phyloP scores from a whole-genome alignment of 163 green algal genomes.

The Trebouxia gelatinosa region DNA sequence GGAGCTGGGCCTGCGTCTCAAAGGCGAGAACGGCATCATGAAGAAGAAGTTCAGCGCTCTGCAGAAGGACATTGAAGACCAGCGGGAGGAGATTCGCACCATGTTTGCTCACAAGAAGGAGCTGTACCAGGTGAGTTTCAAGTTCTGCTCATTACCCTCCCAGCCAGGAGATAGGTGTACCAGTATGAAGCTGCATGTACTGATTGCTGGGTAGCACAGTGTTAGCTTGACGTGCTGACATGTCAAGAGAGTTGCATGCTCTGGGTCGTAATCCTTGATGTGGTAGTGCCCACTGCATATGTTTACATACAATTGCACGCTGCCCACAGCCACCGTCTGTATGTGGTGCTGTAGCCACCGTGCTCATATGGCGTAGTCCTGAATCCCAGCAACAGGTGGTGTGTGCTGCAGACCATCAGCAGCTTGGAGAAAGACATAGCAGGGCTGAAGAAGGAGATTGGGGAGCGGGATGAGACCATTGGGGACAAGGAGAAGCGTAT shows the following conservation, averaged over 20 bases:
- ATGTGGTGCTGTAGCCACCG: too few relatives aligned
- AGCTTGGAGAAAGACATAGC: slow-evolving; percentile 83
- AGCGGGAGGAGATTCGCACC: slow-evolving; percentile 75
- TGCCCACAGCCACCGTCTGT: too few relatives aligned
- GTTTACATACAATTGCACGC: too few relatives aligned
- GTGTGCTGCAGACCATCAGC: slow-evolving; percentile 57
- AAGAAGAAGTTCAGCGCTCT: slow-evolving; percentile 88
- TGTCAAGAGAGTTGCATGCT: too few relatives aligned
- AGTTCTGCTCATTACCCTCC: background rate
- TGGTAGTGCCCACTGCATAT: too few relatives aligned
- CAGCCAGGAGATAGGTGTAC: too few relatives aligned
- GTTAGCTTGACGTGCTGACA: too few relatives aligned
- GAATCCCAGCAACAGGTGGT: background rate
- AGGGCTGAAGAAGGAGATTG: slow-evolving; percentile 81
- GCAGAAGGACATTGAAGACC: slow-evolving; percentile 84
- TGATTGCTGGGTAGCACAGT: too few relatives aligned
- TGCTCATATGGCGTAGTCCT: too few relatives aligned
- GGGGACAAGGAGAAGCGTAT: slow-evolving; percentile 92
- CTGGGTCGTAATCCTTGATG: too few relatives aligned
- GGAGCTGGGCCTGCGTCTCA: slow-evolving; percentile 71
- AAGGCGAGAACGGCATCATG: slow-evolving; percentile 95
- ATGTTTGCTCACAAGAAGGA: slow-evolving; percentile 70
- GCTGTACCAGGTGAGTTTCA: slow-evolving; percentile 30
- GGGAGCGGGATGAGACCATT: slow-evolving; percentile 86
- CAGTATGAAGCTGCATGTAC: too few relatives aligned